Evolutionary conservation across 441 rosid genomes (phyloP).

Genomic region (Biscutella auriculata): DNA sequence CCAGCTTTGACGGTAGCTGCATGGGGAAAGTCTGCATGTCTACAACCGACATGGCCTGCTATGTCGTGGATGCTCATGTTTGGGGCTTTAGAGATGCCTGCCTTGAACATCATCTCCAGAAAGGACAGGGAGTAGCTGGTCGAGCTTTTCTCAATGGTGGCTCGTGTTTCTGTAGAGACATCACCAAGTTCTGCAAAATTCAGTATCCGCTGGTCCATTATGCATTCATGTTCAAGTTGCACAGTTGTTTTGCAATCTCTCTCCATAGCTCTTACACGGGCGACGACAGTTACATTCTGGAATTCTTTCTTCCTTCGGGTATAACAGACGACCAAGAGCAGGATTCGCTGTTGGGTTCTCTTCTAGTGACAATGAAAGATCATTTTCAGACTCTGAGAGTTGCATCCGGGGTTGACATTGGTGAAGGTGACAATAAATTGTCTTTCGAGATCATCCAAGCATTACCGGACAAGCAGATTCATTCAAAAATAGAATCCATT

Average conservation of each 20-base stretch:
- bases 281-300: conserved; percentile 71
- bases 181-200: conserved; percentile 65
- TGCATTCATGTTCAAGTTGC: conserved; percentile 71
- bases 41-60: conserved; percentile 68
- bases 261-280: conserved; percentile 66
- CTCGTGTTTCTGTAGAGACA: conserved; percentile 62
- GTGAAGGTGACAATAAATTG: conserved; percentile 36
- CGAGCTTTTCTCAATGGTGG: conserved; percentile 64
- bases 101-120: conserved; percentile 82
- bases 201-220: conserved; percentile 86
- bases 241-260: conserved; percentile 66
- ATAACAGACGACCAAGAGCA: conserved; percentile 33
- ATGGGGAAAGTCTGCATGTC: conserved; percentile 89
- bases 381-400: conserved; percentile 67
- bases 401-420: conserved; percentile 63
- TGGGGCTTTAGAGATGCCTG: conserved; percentile 91
- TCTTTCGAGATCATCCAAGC: conserved; percentile 55
- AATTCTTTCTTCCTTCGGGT: conserved; percentile 59
- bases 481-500: conserved; percentile 38
- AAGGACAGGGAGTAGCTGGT: conserved; percentile 87
- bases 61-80: conserved; percentile 72
- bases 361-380: conserved; percentile 63
- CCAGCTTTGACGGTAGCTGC: conserved; percentile 80
- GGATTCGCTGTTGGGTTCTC: conserved; percentile 42
- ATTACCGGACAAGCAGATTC: conserved; percentile 32